A percentile compares a stretch with the other conserved stretches of the same genome.
phyloP scores from a whole-genome alignment of 306 rosid species.

The Alnus glutinosa region DNA sequence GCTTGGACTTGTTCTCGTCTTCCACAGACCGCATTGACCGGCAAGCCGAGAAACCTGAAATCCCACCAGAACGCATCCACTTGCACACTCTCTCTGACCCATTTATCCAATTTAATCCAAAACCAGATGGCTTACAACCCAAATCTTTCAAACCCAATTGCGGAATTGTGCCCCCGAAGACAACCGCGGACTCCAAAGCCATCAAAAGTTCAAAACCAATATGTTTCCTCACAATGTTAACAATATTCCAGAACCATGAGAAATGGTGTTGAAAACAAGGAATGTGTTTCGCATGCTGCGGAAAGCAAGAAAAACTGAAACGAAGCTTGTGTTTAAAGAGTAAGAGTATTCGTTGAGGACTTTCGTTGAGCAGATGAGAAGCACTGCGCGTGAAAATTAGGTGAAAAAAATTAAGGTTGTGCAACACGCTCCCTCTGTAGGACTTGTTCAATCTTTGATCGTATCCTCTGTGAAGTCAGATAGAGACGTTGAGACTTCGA shows the following conservation, averaged over 20 bases:
- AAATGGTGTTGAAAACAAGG: neutral
- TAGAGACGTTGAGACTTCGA: neutral
- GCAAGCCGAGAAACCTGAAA: constrained; percentile 13
- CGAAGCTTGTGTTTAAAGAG: neutral
- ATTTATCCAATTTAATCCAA: constrained; percentile 23
- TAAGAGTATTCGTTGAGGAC: neutral
- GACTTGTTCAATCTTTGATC: neutral
- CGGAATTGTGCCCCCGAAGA: constrained; percentile 27
- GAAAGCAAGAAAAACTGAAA: neutral
- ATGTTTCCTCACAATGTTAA: neutral
- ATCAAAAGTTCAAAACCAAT: constrained; percentile 20
- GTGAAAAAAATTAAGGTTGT: neutral
- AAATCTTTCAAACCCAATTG: constrained; percentile 28
- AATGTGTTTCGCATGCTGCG: neutral
- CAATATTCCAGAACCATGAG: neutral
- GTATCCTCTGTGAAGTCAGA: neutral
- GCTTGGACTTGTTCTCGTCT: constrained; percentile 26
- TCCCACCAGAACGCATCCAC: constrained; percentile 28
- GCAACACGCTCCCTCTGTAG: neutral
- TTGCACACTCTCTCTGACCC: constrained; percentile 26
- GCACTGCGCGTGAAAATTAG: neutral
- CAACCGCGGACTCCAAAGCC: constrained; percentile 28
- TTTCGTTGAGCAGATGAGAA: neutral
- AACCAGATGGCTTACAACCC: constrained; percentile 9
- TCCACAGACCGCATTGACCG: constrained; percentile 17